Evolutionary conservation across 768 basidiomycete genomes (phyloP).

Genomic region (Podaxis sp.): DNA sequence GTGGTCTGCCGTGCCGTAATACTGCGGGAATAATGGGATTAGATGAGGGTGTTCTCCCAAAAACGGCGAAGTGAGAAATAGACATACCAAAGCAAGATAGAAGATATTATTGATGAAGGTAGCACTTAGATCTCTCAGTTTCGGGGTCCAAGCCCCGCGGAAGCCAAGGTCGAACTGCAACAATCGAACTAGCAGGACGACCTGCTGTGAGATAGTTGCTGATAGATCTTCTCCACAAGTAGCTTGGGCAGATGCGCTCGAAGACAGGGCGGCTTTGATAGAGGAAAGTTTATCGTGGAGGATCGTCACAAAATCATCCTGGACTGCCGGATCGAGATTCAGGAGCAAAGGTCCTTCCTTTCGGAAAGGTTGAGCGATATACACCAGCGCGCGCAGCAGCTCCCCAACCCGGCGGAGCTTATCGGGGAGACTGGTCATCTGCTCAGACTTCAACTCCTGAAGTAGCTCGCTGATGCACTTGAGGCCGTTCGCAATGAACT

Average conservation of each 20-base stretch:
- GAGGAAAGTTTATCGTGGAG: slow-evolving; percentile 40
- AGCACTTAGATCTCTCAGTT: slow-evolving; percentile 41
- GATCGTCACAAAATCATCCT: slow-evolving; percentile 52
- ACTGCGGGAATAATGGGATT: slow-evolving; percentile 28
- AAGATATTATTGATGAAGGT: slow-evolving; percentile 41
- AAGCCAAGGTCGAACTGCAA: slow-evolving; percentile 74
- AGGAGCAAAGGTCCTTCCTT: slow-evolving; percentile 37
- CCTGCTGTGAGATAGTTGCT: slow-evolving; percentile 17
- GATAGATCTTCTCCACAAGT: slow-evolving; percentile 15
- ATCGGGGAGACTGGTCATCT: slow-evolving; percentile 27
- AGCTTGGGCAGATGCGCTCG: slow-evolving; percentile 21
- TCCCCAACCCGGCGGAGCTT: slow-evolving; percentile 57
- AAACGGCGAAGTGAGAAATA: slow-evolving; percentile 1
- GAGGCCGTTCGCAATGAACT: slow-evolving; percentile 78
- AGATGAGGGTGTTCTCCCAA: not conserved
- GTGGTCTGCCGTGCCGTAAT: slow-evolving; percentile 47
- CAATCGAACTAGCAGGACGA: slow-evolving; percentile 59
- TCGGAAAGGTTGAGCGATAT: slow-evolving; percentile 64
- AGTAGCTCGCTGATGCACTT: slow-evolving; percentile 58
- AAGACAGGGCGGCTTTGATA: slow-evolving; percentile 26
- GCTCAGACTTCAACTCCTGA: slow-evolving; percentile 22
- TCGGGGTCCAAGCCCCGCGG: slow-evolving; percentile 46
- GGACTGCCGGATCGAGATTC: slow-evolving; percentile 47
- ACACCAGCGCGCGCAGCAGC: slow-evolving; percentile 62
- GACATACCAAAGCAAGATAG: slow-evolving; percentile 47